These are phyloP conservation scores for Butyriboletus loyo DNA, from an alignment of 768 basidiomycete genomes.

Conservation along the genomic window DNA sequence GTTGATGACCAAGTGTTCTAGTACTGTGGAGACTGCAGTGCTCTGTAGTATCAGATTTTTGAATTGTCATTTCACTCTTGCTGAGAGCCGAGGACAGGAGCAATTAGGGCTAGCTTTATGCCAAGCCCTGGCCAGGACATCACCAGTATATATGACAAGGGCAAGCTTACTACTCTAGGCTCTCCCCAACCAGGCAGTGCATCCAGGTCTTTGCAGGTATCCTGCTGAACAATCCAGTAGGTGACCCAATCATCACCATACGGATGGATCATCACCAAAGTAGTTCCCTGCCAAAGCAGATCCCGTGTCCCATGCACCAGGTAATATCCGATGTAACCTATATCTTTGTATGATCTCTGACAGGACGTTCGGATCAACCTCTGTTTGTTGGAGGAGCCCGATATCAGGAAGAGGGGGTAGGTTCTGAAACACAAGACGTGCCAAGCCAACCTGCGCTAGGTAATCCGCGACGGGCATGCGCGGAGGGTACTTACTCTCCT, in stretches of 20 bases:
- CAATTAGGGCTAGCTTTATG: background rate
- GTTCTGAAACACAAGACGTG: conserved; percentile 61
- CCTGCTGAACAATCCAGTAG: background rate
- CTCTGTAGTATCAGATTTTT: too few species aligned
- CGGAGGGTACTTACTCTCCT: conserved; percentile 50
- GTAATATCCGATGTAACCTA: conserved; percentile 42
- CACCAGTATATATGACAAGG: background rate
- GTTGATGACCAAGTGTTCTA: too few species aligned
- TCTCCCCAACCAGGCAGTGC: background rate
- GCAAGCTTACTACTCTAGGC: background rate
- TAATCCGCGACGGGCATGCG: conserved; percentile 49
- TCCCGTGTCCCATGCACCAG: conserved; percentile 42
- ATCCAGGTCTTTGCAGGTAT: background rate
- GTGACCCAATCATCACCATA: conserved; percentile 6
- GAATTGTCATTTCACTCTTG: too few species aligned
- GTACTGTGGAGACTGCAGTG: too few species aligned
- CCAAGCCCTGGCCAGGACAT: background rate
- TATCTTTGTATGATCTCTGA: conserved; percentile 48
- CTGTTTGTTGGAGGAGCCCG: conserved; percentile 32
- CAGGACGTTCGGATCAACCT: conserved; percentile 43
- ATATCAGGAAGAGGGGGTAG: conserved; percentile 59
- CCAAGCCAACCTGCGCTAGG: conserved; percentile 59
- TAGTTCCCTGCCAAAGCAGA: conserved; percentile 58
- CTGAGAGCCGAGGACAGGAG: too few species aligned
- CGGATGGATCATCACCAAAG: conserved; percentile 60